Percentiles rank a stretch among this genome's conserved stretches.
phyloP scores from a whole-genome alignment of 805 yeast genomes.

The Candida adriatica region DNA sequence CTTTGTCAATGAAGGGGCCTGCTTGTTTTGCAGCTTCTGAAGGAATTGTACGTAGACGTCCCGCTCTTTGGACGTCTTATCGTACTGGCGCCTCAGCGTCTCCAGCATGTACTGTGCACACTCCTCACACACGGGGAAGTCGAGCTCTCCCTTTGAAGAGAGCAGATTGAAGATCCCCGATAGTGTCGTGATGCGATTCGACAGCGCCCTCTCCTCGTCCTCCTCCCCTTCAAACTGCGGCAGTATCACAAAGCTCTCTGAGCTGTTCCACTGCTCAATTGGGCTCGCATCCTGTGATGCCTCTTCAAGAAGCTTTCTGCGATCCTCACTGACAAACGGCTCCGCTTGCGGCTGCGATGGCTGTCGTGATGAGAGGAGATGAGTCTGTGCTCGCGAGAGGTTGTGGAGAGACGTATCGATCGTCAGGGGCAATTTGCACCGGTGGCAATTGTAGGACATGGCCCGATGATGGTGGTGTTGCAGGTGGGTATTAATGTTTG shows the following conservation, averaged over 20 bases:
- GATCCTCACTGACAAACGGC: conserved; percentile 20
- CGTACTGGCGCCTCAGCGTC: conserved; percentile 62
- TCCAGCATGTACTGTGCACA: conserved; percentile 66
- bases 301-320: conserved; percentile 13
- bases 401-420: conserved; percentile 50
- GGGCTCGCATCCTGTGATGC: conserved; percentile 6
- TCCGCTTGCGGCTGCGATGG: conserved; percentile 21
- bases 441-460: conserved; percentile 43
- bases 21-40: conserved; percentile 56
- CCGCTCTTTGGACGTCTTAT: conserved; percentile 67
- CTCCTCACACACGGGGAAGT: conserved; percentile 82
- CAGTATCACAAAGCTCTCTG: conserved; percentile 22
- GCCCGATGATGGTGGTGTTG: no score
- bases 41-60: conserved; percentile 72
- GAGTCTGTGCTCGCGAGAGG: conserved; percentile 48
- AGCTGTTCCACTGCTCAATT: no score
- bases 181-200: conserved; percentile 45
- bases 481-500: no score
- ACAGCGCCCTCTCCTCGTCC: conserved; percentile 29
- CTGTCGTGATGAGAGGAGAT: conserved; percentile 34
- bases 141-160: conserved; percentile 67
- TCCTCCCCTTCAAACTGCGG: conserved; percentile 22
- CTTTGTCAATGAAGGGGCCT: conserved; percentile 30
- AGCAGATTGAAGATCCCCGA: conserved; percentile 65
- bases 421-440: conserved; percentile 52